phyloP scores from a whole-genome alignment of 768 basidiomycete species.

The Boletus tomentosulus region DNA sequence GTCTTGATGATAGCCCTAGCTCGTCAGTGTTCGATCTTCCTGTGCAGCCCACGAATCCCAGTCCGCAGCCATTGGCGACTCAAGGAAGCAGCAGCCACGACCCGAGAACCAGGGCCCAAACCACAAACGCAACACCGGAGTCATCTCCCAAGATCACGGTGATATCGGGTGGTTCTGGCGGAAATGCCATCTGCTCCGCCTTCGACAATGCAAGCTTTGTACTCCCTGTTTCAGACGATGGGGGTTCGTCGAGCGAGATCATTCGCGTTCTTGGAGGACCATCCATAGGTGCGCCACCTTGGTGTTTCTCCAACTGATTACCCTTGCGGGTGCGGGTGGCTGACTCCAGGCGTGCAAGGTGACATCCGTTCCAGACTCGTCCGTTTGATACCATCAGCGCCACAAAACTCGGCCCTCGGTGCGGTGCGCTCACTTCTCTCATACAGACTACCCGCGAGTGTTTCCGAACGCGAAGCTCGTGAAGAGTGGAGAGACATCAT shows the following conservation, averaged over 20 bases:
- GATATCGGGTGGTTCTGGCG: slow-evolving; percentile 92
- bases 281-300: slow-evolving; percentile 57
- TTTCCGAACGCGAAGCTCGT: slow-evolving; percentile 70
- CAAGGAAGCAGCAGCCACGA: slow-evolving; percentile 3
- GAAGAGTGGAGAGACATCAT: slow-evolving; percentile 92
- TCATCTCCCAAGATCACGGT: slow-evolving; percentile 54
- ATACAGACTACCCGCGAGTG: slow-evolving; percentile 68
- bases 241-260: slow-evolving; percentile 93
- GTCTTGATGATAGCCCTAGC: slow-evolving; percentile 48
- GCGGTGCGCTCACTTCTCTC: slow-evolving; percentile 76
- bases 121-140: slow-evolving; percentile 1
- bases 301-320: slow-evolving; percentile 11
- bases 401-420: slow-evolving; percentile 56
- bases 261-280: slow-evolving; percentile 87
- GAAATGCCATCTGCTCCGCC: slow-evolving; percentile 85
- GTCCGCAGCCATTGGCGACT: slow-evolving; percentile 19
- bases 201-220: slow-evolving; percentile 78
- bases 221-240: slow-evolving; percentile 92
- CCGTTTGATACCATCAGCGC: slow-evolving; percentile 72
- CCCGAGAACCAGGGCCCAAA: not conserved
- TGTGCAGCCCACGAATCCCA: slow-evolving; percentile 32
- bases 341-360: slow-evolving; percentile 40
- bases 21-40: slow-evolving; percentile 78
- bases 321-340: slow-evolving; percentile 1
- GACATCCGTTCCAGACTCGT: slow-evolving; percentile 88